These are phyloP conservation scores for Scutellaria barbata DNA, from an alignment of 257 asterid genomes.

Conservation along the genomic window DNA sequence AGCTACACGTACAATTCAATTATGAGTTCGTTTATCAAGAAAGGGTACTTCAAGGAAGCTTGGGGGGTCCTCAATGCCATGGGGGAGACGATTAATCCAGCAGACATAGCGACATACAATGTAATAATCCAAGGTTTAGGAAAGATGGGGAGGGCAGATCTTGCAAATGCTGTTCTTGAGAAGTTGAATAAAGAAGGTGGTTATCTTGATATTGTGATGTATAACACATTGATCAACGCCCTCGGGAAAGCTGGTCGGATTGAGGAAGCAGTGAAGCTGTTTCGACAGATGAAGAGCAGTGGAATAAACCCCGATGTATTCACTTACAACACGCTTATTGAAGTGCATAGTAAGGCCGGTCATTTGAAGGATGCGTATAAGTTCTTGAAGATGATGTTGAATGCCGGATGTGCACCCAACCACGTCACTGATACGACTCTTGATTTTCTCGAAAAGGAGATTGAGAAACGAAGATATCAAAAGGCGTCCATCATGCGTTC, in stretches of 20 bases:
- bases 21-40: slow-evolving; percentile 88
- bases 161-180: slow-evolving; percentile 76
- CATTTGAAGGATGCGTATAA: slow-evolving; percentile 76
- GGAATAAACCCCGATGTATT: slow-evolving; percentile 93
- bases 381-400: slow-evolving; percentile 82
- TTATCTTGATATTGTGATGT: slow-evolving; percentile 90
- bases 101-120: slow-evolving; percentile 85
- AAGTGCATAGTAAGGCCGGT: slow-evolving; percentile 85
- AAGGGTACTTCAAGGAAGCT: slow-evolving; percentile 87
- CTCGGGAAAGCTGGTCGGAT: slow-evolving; percentile 86
- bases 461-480: slow-evolving; percentile 62
- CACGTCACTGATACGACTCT: slow-evolving; percentile 88
- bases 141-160: slow-evolving; percentile 91
- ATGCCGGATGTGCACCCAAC: slow-evolving; percentile 91
- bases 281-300: slow-evolving; percentile 71
- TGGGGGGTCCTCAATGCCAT: slow-evolving; percentile 77
- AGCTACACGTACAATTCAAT: slow-evolving; percentile 88
- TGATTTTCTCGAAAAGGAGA: slow-evolving; percentile 76
- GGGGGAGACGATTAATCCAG: slow-evolving; percentile 69
- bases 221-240: slow-evolving; percentile 82
- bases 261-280: slow-evolving; percentile 68
- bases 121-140: slow-evolving; percentile 85
- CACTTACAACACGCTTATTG: slow-evolving; percentile 85
- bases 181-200: slow-evolving; percentile 83
- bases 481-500: slow-evolving; percentile 66